Evolutionary conservation across 139 green algal species (phyloP).

Genomic region (Pleodorina starrii): DNA sequence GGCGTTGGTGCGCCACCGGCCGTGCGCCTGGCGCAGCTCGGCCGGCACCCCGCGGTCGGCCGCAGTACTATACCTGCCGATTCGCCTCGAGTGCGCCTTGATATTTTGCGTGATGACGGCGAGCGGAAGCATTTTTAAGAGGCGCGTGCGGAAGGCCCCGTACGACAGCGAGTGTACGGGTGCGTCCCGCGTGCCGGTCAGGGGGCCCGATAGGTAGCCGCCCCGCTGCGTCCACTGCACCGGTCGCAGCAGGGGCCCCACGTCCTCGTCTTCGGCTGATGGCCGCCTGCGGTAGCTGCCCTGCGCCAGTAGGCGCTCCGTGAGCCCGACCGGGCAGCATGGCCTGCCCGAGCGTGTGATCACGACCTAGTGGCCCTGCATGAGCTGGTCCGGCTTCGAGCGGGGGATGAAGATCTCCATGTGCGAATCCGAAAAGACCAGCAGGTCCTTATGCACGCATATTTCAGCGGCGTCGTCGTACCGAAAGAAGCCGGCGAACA

Average conservation of each 20-base stretch:
- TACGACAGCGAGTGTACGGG: neutral
- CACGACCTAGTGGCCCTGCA: neutral
- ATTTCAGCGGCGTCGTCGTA: constrained; percentile 20
- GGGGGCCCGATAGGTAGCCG: neutral
- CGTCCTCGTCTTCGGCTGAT: neutral
- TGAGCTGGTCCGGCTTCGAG: neutral
- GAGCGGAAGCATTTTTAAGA: neutral
- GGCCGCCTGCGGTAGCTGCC: neutral
- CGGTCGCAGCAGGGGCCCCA: neutral
- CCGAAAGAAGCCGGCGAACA: constrained; percentile 16
- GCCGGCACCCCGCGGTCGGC: neutral
- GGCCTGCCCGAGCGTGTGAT: neutral
- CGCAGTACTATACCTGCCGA: neutral
- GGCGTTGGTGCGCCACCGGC: neutral
- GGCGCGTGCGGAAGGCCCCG: neutral
- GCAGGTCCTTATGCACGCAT: constrained; percentile 18
- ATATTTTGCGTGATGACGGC: neutral
- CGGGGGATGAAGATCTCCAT: neutral
- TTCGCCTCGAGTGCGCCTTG: neutral
- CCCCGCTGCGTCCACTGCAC: neutral
- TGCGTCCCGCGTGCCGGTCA: neutral
- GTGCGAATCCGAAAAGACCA: neutral
- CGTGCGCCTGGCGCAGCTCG: constrained; percentile 2
- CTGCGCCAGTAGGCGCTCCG: neutral
- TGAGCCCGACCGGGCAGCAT: neutral